phyloP scores from a whole-genome alignment of 495 filamentous ascomycete genomes.

The Xeromyces bisporus region DNA sequence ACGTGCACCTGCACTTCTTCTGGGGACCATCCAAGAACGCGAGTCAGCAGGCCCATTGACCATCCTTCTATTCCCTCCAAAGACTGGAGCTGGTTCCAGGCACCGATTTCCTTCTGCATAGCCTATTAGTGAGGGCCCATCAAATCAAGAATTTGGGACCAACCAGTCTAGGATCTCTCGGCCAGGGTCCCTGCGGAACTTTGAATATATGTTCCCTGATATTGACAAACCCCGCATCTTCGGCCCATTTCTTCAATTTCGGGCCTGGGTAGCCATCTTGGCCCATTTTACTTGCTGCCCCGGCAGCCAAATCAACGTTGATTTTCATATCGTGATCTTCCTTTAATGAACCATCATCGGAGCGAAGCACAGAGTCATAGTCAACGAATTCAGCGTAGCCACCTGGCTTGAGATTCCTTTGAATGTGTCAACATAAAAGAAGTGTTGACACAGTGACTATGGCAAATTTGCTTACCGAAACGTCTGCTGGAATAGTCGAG shows the following conservation, averaged over 20 bases:
- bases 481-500: constrained; percentile 7
- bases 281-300: constrained; percentile 5
- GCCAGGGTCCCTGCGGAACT: constrained; percentile 9
- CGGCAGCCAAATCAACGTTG: neutral
- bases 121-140: too few relatives aligned
- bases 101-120: constrained; percentile 6
- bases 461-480: constrained; percentile 6
- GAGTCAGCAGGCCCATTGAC: constrained; percentile 2
- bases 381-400: constrained; percentile 28
- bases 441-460: neutral
- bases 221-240: constrained; percentile 8
- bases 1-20: constrained; percentile 2
- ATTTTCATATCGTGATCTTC: constrained; percentile 20
- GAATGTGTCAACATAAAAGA: constrained; percentile 1
- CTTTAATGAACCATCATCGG: constrained; percentile 15
- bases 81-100: neutral
- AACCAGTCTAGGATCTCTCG: constrained; percentile 4
- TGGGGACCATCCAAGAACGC: neutral
- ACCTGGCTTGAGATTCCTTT: constrained; percentile 19
- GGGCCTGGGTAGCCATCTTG: constrained; percentile 3
- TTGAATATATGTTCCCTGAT: constrained; percentile 4
- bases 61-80: constrained; percentile 4
- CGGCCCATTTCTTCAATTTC: constrained; percentile 3
- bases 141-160: too few relatives aligned
- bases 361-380: constrained; percentile 12